Evolutionary conservation across 352 stramenopile species (phyloP), one percentile per base, ranked within the genome.

Genomic region (Halophytophthora batemanensis): DNA sequence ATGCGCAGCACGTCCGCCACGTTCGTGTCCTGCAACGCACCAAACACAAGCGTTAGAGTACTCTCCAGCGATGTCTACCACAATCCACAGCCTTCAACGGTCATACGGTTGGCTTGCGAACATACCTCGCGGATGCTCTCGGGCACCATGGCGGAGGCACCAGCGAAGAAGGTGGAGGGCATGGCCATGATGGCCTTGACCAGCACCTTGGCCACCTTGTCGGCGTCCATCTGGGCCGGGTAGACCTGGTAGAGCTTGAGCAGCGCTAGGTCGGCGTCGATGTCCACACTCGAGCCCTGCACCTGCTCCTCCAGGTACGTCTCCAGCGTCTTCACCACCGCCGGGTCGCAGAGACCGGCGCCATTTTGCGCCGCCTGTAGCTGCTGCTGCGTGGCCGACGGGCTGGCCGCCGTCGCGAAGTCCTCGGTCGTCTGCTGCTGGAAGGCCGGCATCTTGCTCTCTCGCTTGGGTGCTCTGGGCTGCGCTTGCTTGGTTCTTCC

Each of bases 231-330:
- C 39, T 69, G 64, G 37, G 53, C 59, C 25, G 82, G 80, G 66
- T 90, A 90, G 22, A 94, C 56, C 40, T 85, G 59, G 69, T 90
- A 94, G 44, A 94, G 69, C 68, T 90, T 90, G 50, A 94, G 69
- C 53, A 94, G 73, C 57, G 77, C 78, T 53, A 94, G 61, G 58
- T 86, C 70, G 48, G 84, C 80, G 64, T 94, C 78, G 23, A 87
- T 73, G 48, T 93, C 82, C 28, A 92, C 68, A 10, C 56, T 75
- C 17, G 49, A 53, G 59, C 64, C 76, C 44, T 67, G 33, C 55
- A 93, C 48, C 76, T 95, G 82, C 69, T 95, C 84, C 31, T 64
- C 66, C 42, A 93, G 49, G 65, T 92, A 93, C 53, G 55, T 57
- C 59, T 90, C 82, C 39, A 94, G 60, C 23, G 77, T 50, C 29